Conservation (phyloP, 2,329 filamentous ascomycete species). For the Fusarium goolgardi region DNA sequence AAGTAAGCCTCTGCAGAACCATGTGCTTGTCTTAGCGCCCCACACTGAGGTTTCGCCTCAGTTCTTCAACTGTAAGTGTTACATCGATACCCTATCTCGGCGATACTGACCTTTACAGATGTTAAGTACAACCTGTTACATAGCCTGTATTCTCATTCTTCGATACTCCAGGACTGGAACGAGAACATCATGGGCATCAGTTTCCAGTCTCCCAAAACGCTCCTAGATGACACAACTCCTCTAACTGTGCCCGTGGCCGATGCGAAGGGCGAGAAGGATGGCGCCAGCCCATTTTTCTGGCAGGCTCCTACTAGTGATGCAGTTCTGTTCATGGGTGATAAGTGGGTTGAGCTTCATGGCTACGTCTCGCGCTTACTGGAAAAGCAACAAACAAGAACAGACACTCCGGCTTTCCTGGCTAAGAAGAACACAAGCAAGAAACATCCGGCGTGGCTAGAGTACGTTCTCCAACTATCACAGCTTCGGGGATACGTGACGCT, state of each 20-base stretch:
- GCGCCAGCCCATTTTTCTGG: slow-evolving; percentile 77
- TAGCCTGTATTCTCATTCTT: slow-evolving; percentile 75
- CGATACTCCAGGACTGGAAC: slow-evolving; percentile 58
- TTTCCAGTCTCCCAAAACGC: slow-evolving; percentile 75
- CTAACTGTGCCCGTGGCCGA: slow-evolving; percentile 61
- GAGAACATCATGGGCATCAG: slow-evolving; percentile 79
- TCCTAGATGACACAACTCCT: slow-evolving; percentile 69
- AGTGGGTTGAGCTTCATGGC: slow-evolving; percentile 86
- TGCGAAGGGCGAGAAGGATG: slow-evolving; percentile 33
- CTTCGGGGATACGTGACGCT: slow-evolving; percentile 81
- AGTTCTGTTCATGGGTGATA: slow-evolving; percentile 82
- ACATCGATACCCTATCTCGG: not conserved
- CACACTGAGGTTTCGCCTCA: slow-evolving; percentile 82
- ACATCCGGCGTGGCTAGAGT: slow-evolving; percentile 82
- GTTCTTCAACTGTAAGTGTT: slow-evolving; percentile 78
- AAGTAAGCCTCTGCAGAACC: slow-evolving; percentile 68
- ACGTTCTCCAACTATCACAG: slow-evolving; percentile 79
- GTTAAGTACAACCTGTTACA: slow-evolving; percentile 81
- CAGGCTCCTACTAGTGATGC: slow-evolving; percentile 87
- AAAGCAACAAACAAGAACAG: slow-evolving; percentile 51
- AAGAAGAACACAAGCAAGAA: slow-evolving; percentile 73
- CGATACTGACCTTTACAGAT: slow-evolving; percentile 57
- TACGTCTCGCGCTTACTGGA: slow-evolving; percentile 76
- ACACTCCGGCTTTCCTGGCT: slow-evolving; percentile 56
- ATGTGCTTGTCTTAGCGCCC: slow-evolving; percentile 86